Base-by-base conservation (phyloP, 208 protist genomes). In the Endotrypanum monterogeii region DNA sequence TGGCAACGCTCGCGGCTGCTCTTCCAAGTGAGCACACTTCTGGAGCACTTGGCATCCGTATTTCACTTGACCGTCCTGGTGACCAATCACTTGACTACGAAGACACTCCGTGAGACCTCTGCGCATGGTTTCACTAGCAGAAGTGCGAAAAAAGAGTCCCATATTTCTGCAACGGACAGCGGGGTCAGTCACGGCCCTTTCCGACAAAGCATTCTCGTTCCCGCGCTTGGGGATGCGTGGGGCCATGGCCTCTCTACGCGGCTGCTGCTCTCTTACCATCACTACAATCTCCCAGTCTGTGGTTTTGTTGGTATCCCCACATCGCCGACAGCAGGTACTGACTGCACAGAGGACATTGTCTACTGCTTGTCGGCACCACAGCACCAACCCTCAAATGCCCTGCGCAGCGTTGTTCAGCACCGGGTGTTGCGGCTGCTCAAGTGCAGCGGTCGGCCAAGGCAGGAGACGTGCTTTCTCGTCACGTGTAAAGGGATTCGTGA, bases 61-160 rank as follows among this genome's bases (percentile, higher is more conserved):
- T 71, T 76, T 30, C 56, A 82, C 1, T 35, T 95, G 8, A 84
- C 90, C 20, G 76, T 98, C 20, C 79, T 96, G 5, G 88, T 92
- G 11, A 94, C 80, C n/a, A 98, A 98, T 71, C 94, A 98, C 62
- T 81, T 97, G 50, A 96, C 94, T 4, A 91, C 85, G 12, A 79
- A 83, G 46, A 78, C 69, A 9, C 50, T 86, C 5, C 7, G 56
- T 7, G 1, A 6, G 11, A 18, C 28, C 32, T 5, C 68, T 3
- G 0, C 7, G 3, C 23, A 25, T 54, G 25, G 25, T n/a, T 11
- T 6, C n/a, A 37, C 35, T 23, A 52, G 5, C n/a, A 32, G n/a
- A 1, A 60, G 44, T 50, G 32, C 51, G 41, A 12, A 30, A 30
- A 20, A 16, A 8, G 8, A 9, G 2, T 7, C 58, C 3, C 8